phyloP scores from a whole-genome alignment of 1,284 basidiomycete species.

The Abortiporus biennis region DNA sequence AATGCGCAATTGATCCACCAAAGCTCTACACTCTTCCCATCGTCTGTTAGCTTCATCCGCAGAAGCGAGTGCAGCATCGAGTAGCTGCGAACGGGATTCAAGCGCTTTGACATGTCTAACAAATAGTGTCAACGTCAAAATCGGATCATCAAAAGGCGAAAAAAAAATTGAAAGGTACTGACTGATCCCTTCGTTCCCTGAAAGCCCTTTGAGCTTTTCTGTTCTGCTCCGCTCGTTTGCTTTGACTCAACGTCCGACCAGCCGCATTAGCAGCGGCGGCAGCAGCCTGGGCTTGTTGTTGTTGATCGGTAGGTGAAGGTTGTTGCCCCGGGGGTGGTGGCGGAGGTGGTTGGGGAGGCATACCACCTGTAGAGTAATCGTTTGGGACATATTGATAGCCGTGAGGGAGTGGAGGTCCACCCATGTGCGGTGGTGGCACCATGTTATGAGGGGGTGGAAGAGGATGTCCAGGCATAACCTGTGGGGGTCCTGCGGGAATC shows the following conservation, averaged over 20 bases:
- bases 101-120: conserved; percentile 75
- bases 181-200: conserved; percentile 79
- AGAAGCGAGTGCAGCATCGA: conserved; percentile 75
- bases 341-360: conserved; percentile 22
- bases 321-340: conserved; percentile 25
- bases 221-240: conserved; percentile 83
- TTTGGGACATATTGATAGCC: conserved; percentile 33
- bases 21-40: conserved; percentile 78
- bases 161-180: conserved; percentile 26
- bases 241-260: conserved; percentile 56
- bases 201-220: conserved; percentile 82
- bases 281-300: conserved; percentile 27
- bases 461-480: conserved; percentile 10
- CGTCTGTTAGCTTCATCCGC: conserved; percentile 81
- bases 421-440: conserved; percentile 7
- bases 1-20: conserved; percentile 75
- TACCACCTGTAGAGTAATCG: conserved; percentile 16
- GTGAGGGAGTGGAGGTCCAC: conserved; percentile 8
- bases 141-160: neutral
- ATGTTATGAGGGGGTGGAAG: conserved; percentile 10
- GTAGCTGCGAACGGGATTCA: conserved; percentile 73
- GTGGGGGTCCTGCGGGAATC: conserved; percentile 23
- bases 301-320: conserved; percentile 19
- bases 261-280: too few relatives aligned
- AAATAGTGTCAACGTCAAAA: neutral